Base-by-base conservation (phyloP, 805 yeast genomes). In the Zygoascus bituminiphila region DNA sequence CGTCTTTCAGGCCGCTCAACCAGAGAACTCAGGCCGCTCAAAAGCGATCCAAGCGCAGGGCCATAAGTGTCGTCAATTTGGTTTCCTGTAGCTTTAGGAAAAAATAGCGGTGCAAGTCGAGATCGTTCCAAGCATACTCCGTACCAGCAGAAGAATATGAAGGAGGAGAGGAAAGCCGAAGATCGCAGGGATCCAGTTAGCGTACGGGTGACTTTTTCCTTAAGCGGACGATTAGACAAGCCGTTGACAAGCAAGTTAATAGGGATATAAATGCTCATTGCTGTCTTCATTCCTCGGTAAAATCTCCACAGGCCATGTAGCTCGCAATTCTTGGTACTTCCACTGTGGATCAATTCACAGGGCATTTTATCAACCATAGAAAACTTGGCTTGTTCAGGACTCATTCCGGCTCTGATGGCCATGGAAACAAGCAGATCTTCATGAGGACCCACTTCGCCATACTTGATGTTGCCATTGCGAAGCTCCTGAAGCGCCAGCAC, bases 221-320 rank as follows among this genome's bases (percentile, higher is more conserved):
- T 41, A 8, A 25, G 22, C 4, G 35, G 21, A 22, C 22, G 15
- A 46, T 58, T 58, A 36, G 52, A 46, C 25, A 59, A 42, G 22
- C 64, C 39, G 17, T 63, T 57, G 54, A 68, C 58, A 42, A 71
- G 56, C 5, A 63, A 42, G 53, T 74, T 74, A 22, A 74, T 47
- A 1, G 75, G 72, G 1, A 71, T 64, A 58, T 74, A 74, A 12
- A 74, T 47, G 44, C 63, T 59, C 51, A 70, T 43, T 1, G 77
- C 72, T 50, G 68, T 67, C 42, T 48, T 50, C 52, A 74, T 69
- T 2, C 77, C 76, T 44, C 74, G 58, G 47, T 44, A 55, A 49
- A 72, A 70, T 39, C 78, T 52, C 71, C 72, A 72, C 25, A 72
- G 56, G 3, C 76, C 77, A 58, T 74, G 75, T 14, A 69, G 36